These are phyloP conservation scores for Bruguiera gymnorhiza DNA, from an alignment of 345 rosid species.

Conservation along the genomic window DNA sequence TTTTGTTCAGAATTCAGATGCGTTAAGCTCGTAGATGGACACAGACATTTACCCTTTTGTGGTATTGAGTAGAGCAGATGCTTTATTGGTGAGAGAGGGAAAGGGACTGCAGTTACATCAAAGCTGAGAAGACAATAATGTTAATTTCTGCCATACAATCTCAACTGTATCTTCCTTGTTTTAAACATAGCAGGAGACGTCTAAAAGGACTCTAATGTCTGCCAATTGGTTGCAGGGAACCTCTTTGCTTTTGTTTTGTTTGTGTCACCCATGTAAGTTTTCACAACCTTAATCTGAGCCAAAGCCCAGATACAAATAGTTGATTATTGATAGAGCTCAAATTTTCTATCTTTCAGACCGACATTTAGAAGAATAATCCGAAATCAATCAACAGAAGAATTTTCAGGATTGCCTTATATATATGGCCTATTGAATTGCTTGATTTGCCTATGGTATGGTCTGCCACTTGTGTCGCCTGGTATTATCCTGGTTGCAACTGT, in stretches of 20 bases:
- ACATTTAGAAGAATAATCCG: slow-evolving; percentile 49
- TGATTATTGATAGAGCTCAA: slow-evolving; percentile 1
- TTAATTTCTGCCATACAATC: background rate
- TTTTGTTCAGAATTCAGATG: background rate
- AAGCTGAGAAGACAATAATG: background rate
- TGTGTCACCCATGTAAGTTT: slow-evolving; percentile 52
- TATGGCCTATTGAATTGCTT: slow-evolving; percentile 50
- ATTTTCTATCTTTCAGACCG: slow-evolving; percentile 32
- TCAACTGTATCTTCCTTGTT: background rate
- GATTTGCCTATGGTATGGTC: slow-evolving; percentile 57
- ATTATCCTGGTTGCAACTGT: slow-evolving; percentile 45
- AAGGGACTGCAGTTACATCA: background rate
- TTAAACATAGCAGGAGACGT: background rate
- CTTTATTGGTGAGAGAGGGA: background rate
- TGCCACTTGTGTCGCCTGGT: slow-evolving; percentile 42
- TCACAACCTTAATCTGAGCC: background rate
- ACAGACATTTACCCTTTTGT: background rate
- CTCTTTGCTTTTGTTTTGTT: slow-evolving; percentile 45
- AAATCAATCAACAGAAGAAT: slow-evolving; percentile 49
- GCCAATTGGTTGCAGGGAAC: slow-evolving; percentile 39
- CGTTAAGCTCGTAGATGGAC: background rate
- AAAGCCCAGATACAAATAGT: background rate
- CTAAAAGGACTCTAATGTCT: background rate
- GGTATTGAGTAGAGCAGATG: background rate
- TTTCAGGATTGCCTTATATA: slow-evolving; percentile 51